Base-by-base conservation (phyloP, 495 filamentous ascomycete genomes). In the Hypoxylon subgilvum region DNA sequence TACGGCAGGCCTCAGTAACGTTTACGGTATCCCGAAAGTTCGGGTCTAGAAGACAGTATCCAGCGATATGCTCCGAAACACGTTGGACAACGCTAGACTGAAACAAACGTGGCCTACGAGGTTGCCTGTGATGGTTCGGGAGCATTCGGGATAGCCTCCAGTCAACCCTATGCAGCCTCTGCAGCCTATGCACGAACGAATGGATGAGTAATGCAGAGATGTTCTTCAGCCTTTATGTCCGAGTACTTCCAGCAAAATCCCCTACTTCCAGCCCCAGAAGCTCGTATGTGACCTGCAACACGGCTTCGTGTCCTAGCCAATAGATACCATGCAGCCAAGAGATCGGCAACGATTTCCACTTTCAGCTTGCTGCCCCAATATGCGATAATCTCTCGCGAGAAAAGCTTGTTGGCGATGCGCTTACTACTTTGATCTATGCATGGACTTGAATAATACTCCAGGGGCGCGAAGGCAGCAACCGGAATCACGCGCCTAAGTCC, bases 401-500 rank as follows among this genome's bases (percentile, higher is more conserved):
- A 57, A 63, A 48, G 43, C 49, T 55, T 43, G 54, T 64, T 41
- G 41, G 30, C 43, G 48, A 36, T 58, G 54, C 44, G 61, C 61
- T 64, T 64, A 64, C 61, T 64, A 64, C 39, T 57, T 57, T 34
- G 7, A 6, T 34, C 3, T 34, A 34, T 57, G 52, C 52, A 57
- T 47, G 27, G 32, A 41, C 41, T 43, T 52, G 43, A 57, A 50
- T 41, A n/a, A n/a, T n/a, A n/a, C n/a, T n/a, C n/a, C n/a, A n/a
- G n/a, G n/a, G n/a, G n/a, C n/a, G n/a, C 10, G 48, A 23, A 42
- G 36, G 57, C 34, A 44, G 34, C 57, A 58, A 9, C 45, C 61
- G 61, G 61, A 50, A 57, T 51, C 53, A 53, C 60, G 52, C 46
- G 60, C 60, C 60, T 63, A 40, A 23, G 28, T 57, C 36, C 52